phyloP scores from a whole-genome alignment of 2,329 filamentous ascomycete genomes.

The Metarhizium humberi region DNA sequence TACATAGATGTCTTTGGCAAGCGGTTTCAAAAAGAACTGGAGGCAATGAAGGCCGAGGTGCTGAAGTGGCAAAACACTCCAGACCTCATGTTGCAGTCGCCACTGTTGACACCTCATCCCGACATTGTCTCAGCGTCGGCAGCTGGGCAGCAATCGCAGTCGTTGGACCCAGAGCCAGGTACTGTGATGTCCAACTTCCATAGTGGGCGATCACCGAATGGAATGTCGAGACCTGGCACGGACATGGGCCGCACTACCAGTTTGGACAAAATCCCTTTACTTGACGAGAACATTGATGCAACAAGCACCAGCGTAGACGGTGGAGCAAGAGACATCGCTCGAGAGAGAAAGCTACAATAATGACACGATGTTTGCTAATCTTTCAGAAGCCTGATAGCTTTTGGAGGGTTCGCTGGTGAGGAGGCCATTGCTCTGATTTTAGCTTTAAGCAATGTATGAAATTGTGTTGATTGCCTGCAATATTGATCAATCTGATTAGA shows the following conservation, averaged over 20 bases:
- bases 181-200: background rate
- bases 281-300: conserved; percentile 33
- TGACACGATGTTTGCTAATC: background rate
- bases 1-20: conserved; percentile 98
- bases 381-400: background rate
- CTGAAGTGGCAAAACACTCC: conserved; percentile 70
- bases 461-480: no score
- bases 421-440: background rate
- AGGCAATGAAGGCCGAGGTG: conserved; percentile 80
- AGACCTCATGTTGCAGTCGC: conserved; percentile 31
- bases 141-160: conserved; percentile 8
- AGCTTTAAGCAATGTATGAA: background rate
- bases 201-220: conserved; percentile 4
- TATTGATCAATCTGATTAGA: no score
- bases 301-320: conserved; percentile 34
- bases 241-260: conserved; percentile 16
- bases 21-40: conserved; percentile 91
- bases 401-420: background rate
- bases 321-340: conserved; percentile 33
- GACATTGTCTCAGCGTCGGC: conserved; percentile 12
- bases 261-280: conserved; percentile 48
- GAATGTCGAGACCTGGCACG: conserved; percentile 10
- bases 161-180: conserved; percentile 7
- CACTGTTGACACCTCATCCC: conserved; percentile 20
- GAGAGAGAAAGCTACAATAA: conserved; percentile 34